Base-by-base conservation (phyloP, 768 basidiomycete genomes). In the Brasilioporus rufonigricans region DNA sequence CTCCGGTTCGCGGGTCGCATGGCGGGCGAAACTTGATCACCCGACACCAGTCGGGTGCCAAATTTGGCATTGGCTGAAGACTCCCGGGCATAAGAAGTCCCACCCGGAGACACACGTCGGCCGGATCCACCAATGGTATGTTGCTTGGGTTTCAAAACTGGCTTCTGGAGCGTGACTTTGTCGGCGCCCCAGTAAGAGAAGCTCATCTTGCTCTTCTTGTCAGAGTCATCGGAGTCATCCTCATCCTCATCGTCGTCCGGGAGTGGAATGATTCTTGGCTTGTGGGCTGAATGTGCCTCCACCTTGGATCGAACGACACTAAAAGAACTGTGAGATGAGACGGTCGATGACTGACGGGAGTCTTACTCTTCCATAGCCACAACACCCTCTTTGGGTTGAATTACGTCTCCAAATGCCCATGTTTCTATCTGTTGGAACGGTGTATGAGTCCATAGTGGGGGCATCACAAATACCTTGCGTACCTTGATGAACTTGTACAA, bases 131-230 rank as follows among this genome's bases (percentile, higher is more conserved):
- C 56, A 74, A 73, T 66, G 26, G 58, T 23, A n/a, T 67, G 59
- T 24, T 70, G 69, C 52, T 70, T 70, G 35, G 71, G 71, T 65
- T 86, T 87, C 62, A 85, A 68, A 38, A 84, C 70, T 2, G 91
- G 89, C 61, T 89, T 89, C 68, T 91, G 89, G 21, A 93, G 82
- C 1, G 91, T 93, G 63, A 93, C 81, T 72, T 91, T 91, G 75
- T 93, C 91, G 31, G 91, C 91, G 24, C 91, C 91, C 90, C 91
- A 93, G 66, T 93, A 94, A 6, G 90, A 92, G 73, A 93, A 93
- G 75, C 89, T 90, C 91, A 93, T 92, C 71, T 92, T 93, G 77
- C 86, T 90, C 76, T 91, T 89, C 74, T 86, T 83, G 69, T 92
- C 91, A 12, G 89, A 92, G 63, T 92, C 89, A 61, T 90, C 88